These are phyloP conservation scores for Sicyos edulis DNA, from an alignment of 306 rosid species.

Conservation along the genomic window DNA sequence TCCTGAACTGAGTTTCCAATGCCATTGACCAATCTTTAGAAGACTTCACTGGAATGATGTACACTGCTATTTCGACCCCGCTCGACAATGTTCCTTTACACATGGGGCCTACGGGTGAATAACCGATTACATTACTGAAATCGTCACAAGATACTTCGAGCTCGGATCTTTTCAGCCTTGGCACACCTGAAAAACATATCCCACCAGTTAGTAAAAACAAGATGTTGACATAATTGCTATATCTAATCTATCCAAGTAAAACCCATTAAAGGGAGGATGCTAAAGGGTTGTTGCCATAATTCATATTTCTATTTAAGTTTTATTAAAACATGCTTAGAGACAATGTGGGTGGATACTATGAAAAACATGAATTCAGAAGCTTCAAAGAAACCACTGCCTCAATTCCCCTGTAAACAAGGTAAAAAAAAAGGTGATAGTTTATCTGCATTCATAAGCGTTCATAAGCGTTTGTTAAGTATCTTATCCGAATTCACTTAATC, in stretches of 20 bases:
- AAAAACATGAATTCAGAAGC: not conserved
- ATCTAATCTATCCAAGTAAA: not conserved
- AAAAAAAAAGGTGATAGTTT: not conserved
- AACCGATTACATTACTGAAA: slow-evolving; percentile 84
- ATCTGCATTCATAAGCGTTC: not conserved
- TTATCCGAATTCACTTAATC: not conserved
- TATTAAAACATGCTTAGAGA: not conserved
- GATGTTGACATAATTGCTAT: not conserved
- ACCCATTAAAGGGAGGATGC: not conserved
- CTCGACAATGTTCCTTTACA: slow-evolving; percentile 94
- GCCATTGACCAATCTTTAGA: slow-evolving; percentile 57
- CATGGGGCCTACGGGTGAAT: slow-evolving; percentile 62
- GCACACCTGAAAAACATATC: slow-evolving; percentile 52
- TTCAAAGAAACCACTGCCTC: too few species aligned
- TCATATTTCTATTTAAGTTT: not conserved
- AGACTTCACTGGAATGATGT: slow-evolving; percentile 44
- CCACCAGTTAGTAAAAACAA: not conserved
- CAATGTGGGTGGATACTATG: not conserved
- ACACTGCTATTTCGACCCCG: slow-evolving; percentile 93
- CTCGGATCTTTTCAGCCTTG: slow-evolving; percentile 84
- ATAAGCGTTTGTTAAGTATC: not conserved
- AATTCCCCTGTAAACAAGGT: too few species aligned
- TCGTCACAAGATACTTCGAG: slow-evolving; percentile 90
- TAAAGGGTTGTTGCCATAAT: not conserved
- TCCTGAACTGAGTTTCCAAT: slow-evolving; percentile 68